phyloP scores from a whole-genome alignment of 805 yeast species.

The Candida boidinii region DNA sequence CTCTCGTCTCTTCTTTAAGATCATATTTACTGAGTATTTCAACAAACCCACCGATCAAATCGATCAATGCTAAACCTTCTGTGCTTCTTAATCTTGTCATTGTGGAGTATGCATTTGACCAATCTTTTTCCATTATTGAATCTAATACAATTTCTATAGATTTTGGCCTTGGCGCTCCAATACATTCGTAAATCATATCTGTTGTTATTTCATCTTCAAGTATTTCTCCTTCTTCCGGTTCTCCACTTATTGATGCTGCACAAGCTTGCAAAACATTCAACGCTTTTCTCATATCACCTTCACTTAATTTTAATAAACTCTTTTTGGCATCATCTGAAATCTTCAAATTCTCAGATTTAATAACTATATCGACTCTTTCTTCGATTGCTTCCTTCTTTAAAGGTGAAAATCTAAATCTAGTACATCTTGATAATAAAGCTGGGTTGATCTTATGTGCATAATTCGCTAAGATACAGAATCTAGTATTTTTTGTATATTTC shows the following conservation, averaged over 20 bases:
- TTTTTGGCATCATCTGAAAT: constrained; percentile 50
- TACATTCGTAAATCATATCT: constrained; percentile 82
- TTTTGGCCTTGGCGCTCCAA: constrained; percentile 90
- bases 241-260: constrained; percentile 44
- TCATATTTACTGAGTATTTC: constrained; percentile 64
- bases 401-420: constrained; percentile 90
- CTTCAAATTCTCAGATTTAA: constrained; percentile 55
- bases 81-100: constrained; percentile 53
- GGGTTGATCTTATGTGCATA: constrained; percentile 95
- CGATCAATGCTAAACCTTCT: constrained; percentile 87
- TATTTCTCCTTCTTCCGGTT: too few species aligned
- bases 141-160: constrained; percentile 72
- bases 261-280: constrained; percentile 93
- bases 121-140: constrained; percentile 77
- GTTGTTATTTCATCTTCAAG: constrained; percentile 51
- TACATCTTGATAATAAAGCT: constrained; percentile 89
- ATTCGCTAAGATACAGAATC: constrained; percentile 92
- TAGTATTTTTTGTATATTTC: constrained; percentile 87
- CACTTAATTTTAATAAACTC: constrained; percentile 63
- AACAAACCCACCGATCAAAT: constrained; percentile 68
- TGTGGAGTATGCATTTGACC: constrained; percentile 69
- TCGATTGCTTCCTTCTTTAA: constrained; percentile 58
- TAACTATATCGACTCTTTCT: constrained; percentile 59
- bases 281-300: constrained; percentile 97
- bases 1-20: constrained; percentile 52